phyloP scores from a whole-genome alignment of 495 filamentous ascomycete genomes.

The Podospora fimiseda region DNA sequence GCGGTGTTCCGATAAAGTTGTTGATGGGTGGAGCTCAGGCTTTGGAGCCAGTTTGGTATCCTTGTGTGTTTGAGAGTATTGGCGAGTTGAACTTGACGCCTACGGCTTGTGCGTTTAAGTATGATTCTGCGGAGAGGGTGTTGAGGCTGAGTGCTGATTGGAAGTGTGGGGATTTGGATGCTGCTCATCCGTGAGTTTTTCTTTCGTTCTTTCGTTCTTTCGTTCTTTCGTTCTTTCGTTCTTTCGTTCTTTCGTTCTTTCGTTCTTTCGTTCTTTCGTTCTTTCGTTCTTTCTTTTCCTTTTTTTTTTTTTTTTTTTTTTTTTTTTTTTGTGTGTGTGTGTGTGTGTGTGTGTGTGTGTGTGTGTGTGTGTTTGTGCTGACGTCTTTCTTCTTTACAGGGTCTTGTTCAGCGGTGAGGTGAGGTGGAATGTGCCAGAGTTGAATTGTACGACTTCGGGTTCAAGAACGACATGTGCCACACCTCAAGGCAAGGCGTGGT shows the following conservation, averaged over 20 bases:
- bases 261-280: too few relatives aligned
- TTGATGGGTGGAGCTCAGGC: not conserved
- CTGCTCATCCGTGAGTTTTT: slow-evolving; percentile 19
- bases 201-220: too few relatives aligned
- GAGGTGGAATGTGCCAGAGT: not conserved
- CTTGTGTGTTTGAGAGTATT: slow-evolving; percentile 13
- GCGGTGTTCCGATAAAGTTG: not conserved
- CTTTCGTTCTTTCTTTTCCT: too few relatives aligned
- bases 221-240: too few relatives aligned
- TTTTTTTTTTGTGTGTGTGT: not conserved
- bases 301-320: too few relatives aligned
- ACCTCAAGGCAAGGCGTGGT: not conserved
- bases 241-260: too few relatives aligned
- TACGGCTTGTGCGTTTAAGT: slow-evolving; percentile 16
- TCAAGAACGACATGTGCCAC: slow-evolving; percentile 1
- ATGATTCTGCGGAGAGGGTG: slow-evolving; percentile 4
- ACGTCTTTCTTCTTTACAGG: not conserved
- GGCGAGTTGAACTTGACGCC: slow-evolving; percentile 16
- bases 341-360: not conserved
- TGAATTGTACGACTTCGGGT: slow-evolving; percentile 3
- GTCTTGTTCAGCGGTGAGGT: slow-evolving; percentile 11
- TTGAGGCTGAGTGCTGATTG: slow-evolving; percentile 19
- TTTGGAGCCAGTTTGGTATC: slow-evolving; percentile 18
- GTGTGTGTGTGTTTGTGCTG: too few relatives aligned
- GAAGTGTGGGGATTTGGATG: slow-evolving; percentile 24